Evolutionary conservation across 2,329 filamentous ascomycete genomes (phyloP).

Genomic region (Talaromyces sp.): DNA sequence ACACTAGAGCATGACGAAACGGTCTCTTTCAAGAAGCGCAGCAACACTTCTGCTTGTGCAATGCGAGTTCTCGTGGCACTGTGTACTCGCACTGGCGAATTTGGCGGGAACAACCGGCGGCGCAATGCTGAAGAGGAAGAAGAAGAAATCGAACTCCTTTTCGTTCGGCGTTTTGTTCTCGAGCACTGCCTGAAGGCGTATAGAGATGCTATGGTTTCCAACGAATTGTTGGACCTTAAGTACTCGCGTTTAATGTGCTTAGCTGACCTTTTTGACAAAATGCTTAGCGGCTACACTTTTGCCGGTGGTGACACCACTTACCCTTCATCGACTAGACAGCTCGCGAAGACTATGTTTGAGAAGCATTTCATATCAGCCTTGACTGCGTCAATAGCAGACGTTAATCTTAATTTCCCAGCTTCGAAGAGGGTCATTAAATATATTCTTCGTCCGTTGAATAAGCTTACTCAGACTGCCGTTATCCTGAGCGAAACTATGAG

Average conservation of each 20-base stretch:
- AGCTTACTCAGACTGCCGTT: slow-evolving; percentile 81
- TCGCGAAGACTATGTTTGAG: slow-evolving; percentile 95
- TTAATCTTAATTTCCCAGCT: slow-evolving; percentile 90
- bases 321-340: slow-evolving; percentile 67
- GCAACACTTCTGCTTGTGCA: slow-evolving; percentile 78
- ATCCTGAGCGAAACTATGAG: slow-evolving; percentile 78
- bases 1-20: slow-evolving; percentile 69
- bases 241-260: slow-evolving; percentile 85
- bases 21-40: slow-evolving; percentile 74
- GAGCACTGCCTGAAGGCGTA: slow-evolving; percentile 91
- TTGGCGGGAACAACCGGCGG: slow-evolving; percentile 56
- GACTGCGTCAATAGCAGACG: slow-evolving; percentile 87
- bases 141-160: slow-evolving; percentile 58
- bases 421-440: slow-evolving; percentile 95
- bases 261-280: slow-evolving; percentile 86
- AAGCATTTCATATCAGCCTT: slow-evolving; percentile 89
- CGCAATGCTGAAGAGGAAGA: slow-evolving; percentile 41
- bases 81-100: slow-evolving; percentile 82
- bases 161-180: slow-evolving; percentile 90
- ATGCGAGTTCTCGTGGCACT: slow-evolving; percentile 82
- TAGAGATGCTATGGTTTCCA: slow-evolving; percentile 75
- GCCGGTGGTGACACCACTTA: slow-evolving; percentile 46
- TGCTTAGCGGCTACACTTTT: slow-evolving; percentile 77
- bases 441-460: slow-evolving; percentile 83
- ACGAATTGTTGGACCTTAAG: slow-evolving; percentile 75